Percentiles rank a stretch among this genome's conserved stretches.
phyloP scores from a whole-genome alignment of 257 asterid species.

The Verbascum thapsus region DNA sequence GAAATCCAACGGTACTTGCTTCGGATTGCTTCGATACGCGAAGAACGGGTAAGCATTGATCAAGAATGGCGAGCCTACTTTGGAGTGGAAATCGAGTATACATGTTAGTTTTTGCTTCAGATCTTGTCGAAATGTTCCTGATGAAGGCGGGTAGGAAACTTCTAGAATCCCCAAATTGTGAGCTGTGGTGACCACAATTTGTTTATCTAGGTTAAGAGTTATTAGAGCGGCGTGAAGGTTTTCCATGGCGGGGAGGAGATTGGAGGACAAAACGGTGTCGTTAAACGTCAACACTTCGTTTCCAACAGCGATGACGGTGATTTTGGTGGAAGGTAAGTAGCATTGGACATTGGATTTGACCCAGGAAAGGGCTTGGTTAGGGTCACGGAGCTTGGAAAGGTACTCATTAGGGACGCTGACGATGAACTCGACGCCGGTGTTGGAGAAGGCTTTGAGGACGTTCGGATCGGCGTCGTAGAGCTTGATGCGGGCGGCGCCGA shows the following conservation, averaged over 20 bases:
- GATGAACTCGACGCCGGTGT: conserved; percentile 74
- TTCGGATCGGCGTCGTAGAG: conserved; percentile 81
- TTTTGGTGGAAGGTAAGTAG: conserved; percentile 69
- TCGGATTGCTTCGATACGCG: conserved; percentile 71
- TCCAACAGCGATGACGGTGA: conserved; percentile 75
- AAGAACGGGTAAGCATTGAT: conserved; percentile 86
- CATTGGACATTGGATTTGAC: conserved; percentile 61
- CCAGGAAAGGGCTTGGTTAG: conserved; percentile 62
- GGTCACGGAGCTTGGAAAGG: conserved; percentile 56
- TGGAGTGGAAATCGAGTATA: conserved; percentile 63
- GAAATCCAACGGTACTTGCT: conserved; percentile 62
- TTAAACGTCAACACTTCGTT: conserved; percentile 73
- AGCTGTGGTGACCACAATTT: conserved; percentile 72
- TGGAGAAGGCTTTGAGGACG: conserved; percentile 80
- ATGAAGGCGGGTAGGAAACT: conserved; percentile 80
- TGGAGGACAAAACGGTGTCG: conserved; percentile 53
- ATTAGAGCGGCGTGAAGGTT: conserved; percentile 61
- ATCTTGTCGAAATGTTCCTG: conserved; percentile 65
- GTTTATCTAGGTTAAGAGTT: conserved; percentile 54
- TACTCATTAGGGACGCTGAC: conserved; percentile 70
- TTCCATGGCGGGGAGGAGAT: conserved; percentile 82
- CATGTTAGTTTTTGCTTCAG: conserved; percentile 44
- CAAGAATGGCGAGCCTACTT: conserved; percentile 63
- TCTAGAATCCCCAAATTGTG: conserved; percentile 73
- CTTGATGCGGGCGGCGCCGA: conserved; percentile 66